Evolutionary conservation across 2,329 filamentous ascomycete species (phyloP), one percentile per base, ranked within the genome.

Genomic region (Ascosphaera acerosa): DNA sequence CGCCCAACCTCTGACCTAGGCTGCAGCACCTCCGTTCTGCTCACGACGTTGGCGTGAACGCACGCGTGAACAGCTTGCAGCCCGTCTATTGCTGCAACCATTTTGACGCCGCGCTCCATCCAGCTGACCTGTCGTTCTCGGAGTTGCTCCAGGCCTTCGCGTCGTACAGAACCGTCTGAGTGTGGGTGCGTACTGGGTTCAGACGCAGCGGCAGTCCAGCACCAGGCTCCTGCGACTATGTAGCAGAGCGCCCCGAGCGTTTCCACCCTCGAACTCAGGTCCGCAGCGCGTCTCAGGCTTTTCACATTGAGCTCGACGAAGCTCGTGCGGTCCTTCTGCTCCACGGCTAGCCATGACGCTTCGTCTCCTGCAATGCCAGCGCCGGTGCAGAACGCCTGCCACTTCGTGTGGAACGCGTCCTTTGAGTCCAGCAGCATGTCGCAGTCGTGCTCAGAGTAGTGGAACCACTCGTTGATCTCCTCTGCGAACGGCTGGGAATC

Each of bases 381-480:
- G 35, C 47, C 50, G 41, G 44, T 19, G n/a, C 12, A 54, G 36
- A 66, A 62, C 15, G 62, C 57, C 41, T 63, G 54, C 77, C 77
- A 91, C 44, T 72, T 66, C 46, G 68, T 66, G 38, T 81, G 67
- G 45, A 90, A 94, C 2, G 72, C 70, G 22, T 68, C 61, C 44
- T 77, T 76, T 14, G 76, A 72, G 32, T 71, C 66, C 32, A 76
- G 64, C 30, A 92, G 59, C 43, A 82, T 72, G 29, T 73, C 64
- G 54, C 77, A 76, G 47, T 94, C 82, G 51, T 76, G 76, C 37
- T 80, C 71, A 42, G 76, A 75, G 52, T 94, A 92, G 32, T 74
- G 70, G 52, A 97, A 97, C 87, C 87, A 97, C 54, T 97, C 87
- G 47, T 94, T 80, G 30, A 97, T 62, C 57, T 97, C 87, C 38